Evolutionary conservation across 2,329 filamentous ascomycete species (phyloP).

Genomic region (Arthrinium puccinioides): DNA sequence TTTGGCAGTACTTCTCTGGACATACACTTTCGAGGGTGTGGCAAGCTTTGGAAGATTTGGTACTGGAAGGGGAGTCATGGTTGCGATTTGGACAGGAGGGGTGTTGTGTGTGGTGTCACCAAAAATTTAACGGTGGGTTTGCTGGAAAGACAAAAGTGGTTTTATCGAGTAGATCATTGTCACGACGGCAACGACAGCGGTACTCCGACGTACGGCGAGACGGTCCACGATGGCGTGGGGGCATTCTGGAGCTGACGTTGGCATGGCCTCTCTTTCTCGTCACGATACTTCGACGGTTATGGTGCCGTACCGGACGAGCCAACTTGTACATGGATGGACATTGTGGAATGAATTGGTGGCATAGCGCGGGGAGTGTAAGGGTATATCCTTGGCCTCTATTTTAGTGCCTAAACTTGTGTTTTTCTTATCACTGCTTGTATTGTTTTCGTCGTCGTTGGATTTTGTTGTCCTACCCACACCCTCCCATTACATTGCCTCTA

Average conservation of each 20-base stretch:
- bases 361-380: conserved; percentile 28
- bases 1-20: conserved; percentile 36
- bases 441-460: conserved; percentile 13
- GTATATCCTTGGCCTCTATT: conserved; percentile 24
- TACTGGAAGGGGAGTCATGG: conserved; percentile 25
- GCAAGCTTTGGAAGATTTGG: conserved; percentile 35
- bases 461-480: conserved; percentile 9
- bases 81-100: conserved; percentile 20
- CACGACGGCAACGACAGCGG: conserved; percentile 1
- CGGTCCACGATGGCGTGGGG: background rate
- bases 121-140: conserved; percentile 24
- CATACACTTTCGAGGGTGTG: conserved; percentile 33
- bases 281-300: conserved; percentile 19
- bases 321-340: conserved; percentile 19
- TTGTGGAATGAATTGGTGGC: conserved; percentile 24
- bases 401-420: conserved; percentile 14
- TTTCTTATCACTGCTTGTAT: conserved; percentile 15
- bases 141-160: conserved; percentile 33
- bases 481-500: conserved; percentile 11
- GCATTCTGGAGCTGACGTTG: background rate
- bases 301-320: conserved; percentile 10
- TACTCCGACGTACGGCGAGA: conserved; percentile 1
- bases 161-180: conserved; percentile 3
- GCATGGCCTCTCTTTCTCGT: conserved; percentile 3
- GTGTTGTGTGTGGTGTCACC: conserved; percentile 17